Percentiles rank a stretch among this genome's conserved stretches.
Evolutionary conservation across 2,329 filamentous ascomycete species (phyloP).

Genomic region (Metarhizium album): DNA sequence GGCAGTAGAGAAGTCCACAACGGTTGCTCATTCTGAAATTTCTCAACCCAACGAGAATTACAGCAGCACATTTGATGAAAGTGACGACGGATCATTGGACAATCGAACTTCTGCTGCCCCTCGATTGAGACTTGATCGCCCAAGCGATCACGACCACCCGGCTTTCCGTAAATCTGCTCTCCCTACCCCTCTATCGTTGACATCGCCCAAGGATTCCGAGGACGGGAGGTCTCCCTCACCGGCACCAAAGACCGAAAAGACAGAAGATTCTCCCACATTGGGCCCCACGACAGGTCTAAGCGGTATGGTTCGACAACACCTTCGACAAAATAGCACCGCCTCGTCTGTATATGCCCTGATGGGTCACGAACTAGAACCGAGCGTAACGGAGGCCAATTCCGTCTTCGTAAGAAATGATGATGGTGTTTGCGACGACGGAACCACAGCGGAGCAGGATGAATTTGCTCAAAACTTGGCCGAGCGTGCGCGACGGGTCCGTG

Average conservation of each 20-base stretch:
- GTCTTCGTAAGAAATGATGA: neutral
- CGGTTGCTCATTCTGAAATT: slow-evolving; percentile 16
- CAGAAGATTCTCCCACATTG: slow-evolving; percentile 67
- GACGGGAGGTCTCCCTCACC: slow-evolving; percentile 16
- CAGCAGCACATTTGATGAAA: slow-evolving; percentile 32
- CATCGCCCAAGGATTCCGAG: slow-evolving; percentile 15
- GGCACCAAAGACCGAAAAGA: slow-evolving; percentile 10
- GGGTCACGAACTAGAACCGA: slow-evolving; percentile 20
- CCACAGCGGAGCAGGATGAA: slow-evolving; percentile 46
- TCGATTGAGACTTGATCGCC: slow-evolving; percentile 32
- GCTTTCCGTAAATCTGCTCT: slow-evolving; percentile 37
- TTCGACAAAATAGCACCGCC: slow-evolving; percentile 68
- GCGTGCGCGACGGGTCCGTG: slow-evolving; percentile 59
- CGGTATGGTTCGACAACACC: slow-evolving; percentile 73
- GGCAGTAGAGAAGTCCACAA: slow-evolving; percentile 21
- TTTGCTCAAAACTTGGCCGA: slow-evolving; percentile 64
- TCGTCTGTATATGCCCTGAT: slow-evolving; percentile 63
- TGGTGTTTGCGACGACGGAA: neutral
- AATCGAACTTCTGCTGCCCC: slow-evolving; percentile 17
- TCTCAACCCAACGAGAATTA: slow-evolving; percentile 22
- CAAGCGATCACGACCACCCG: slow-evolving; percentile 43
- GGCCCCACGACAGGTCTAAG: slow-evolving; percentile 61
- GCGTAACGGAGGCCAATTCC: neutral
- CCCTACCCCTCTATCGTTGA: slow-evolving; percentile 31
- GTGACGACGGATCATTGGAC: slow-evolving; percentile 24